Conservation (phyloP, 306 rosid species). For the Rubus idaeus region DNA sequence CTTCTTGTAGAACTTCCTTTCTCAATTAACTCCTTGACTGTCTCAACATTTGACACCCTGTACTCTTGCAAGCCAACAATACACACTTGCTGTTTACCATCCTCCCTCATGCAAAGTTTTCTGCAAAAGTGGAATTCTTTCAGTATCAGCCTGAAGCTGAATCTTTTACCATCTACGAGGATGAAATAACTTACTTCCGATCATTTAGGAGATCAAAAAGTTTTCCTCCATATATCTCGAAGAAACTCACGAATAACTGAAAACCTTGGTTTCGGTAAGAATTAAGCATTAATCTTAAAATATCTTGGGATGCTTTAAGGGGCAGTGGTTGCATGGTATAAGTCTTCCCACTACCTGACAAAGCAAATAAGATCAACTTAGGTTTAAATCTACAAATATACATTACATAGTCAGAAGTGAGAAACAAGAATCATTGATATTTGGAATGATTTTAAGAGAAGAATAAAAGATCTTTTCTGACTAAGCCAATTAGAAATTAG, state of each 20-base stretch:
- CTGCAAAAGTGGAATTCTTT: slow-evolving; percentile 45
- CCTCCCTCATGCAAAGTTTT: slow-evolving; percentile 87
- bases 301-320: slow-evolving; percentile 76
- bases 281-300: slow-evolving; percentile 58
- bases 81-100: slow-evolving; percentile 90
- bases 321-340: slow-evolving; percentile 91
- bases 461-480: neutral
- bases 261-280: slow-evolving; percentile 70
- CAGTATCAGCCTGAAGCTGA: slow-evolving; percentile 21
- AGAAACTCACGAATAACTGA: slow-evolving; percentile 74
- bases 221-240: slow-evolving; percentile 85
- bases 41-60: slow-evolving; percentile 63
- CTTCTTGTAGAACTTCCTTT: slow-evolving; percentile 73
- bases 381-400: slow-evolving; percentile 8
- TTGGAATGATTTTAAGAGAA: neutral
- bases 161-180: slow-evolving; percentile 10
- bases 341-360: slow-evolving; percentile 79
- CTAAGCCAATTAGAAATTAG: neutral
- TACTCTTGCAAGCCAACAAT: slow-evolving; percentile 85
- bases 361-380: slow-evolving; percentile 18
- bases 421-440: neutral
- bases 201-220: slow-evolving; percentile 86
- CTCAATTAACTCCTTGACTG: slow-evolving; percentile 66
- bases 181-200: slow-evolving; percentile 56
- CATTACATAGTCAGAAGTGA: neutral